Evolutionary conservation across 345 rosid genomes (phyloP).

Genomic region (Gossypium mustelinum): DNA sequence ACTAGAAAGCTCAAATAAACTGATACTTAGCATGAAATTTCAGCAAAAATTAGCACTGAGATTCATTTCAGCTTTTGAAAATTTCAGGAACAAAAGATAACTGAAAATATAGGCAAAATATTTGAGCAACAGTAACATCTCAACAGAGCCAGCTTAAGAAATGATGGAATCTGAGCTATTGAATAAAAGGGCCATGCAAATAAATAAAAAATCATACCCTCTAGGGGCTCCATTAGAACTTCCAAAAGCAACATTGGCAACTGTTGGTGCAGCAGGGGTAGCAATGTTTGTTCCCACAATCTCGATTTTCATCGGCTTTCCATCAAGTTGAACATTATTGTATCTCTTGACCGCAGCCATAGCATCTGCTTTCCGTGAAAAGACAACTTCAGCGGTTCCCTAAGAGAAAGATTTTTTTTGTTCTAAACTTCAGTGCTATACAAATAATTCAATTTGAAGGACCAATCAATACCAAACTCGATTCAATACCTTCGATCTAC

Average conservation of each 20-base stretch:
- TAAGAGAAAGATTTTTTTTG: slow-evolving; percentile 33
- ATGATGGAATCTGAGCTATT: neutral
- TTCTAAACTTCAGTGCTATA: slow-evolving; percentile 37
- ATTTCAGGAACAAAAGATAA: neutral
- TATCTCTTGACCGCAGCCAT: slow-evolving; percentile 83
- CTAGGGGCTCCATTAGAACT: slow-evolving; percentile 46
- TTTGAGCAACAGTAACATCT: neutral
- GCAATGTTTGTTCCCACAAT: slow-evolving; percentile 68
- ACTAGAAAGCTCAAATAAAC: neutral
- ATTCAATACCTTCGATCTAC: slow-evolving; percentile 89
- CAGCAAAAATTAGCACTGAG: neutral
- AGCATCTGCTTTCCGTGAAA: slow-evolving; percentile 68
- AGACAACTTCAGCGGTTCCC: slow-evolving; percentile 97
- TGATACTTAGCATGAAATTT: neutral
- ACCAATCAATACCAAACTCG: slow-evolving; percentile 35
- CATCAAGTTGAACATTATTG: slow-evolving; percentile 92
- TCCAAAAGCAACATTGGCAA: slow-evolving; percentile 37
- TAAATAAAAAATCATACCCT: slow-evolving; percentile 35
- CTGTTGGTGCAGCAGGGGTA: slow-evolving; percentile 39
- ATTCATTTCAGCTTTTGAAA: neutral
- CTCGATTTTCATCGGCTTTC: slow-evolving; percentile 94
- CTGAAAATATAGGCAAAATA: neutral
- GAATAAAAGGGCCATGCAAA: neutral
- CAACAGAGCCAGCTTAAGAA: neutral
- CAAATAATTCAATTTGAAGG: slow-evolving; percentile 32